Conservation (phyloP, 2,329 filamentous ascomycete genomes). For the Curvularia spicifera region DNA sequence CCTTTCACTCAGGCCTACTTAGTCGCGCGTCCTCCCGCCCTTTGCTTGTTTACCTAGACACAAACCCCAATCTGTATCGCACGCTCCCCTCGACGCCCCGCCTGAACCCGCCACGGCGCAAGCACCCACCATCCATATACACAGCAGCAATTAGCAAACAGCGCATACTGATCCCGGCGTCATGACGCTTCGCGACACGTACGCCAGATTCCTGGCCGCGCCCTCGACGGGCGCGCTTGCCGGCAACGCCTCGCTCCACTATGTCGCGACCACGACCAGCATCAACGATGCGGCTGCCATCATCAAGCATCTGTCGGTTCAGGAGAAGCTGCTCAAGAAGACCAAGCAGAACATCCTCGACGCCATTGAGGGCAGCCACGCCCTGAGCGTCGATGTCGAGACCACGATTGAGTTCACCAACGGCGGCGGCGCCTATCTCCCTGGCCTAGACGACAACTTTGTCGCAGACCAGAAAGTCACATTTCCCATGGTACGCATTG, state of each 20-base stretch:
- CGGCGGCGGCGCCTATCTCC: constrained; percentile 85
- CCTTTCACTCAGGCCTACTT: constrained; percentile 20
- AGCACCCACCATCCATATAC: constrained; percentile 19
- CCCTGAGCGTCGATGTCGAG: constrained; percentile 78
- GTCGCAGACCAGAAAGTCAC: constrained; percentile 79
- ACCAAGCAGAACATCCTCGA: constrained; percentile 79
- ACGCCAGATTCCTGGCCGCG: constrained; percentile 54
- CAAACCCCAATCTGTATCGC: constrained; percentile 11
- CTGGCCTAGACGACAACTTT: constrained; percentile 92
- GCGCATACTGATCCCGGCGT: constrained; percentile 18
- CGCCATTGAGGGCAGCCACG: constrained; percentile 72
- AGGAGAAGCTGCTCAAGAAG: constrained; percentile 79
- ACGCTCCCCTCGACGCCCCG: constrained; percentile 16
- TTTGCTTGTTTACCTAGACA: constrained; percentile 21
- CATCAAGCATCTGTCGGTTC: constrained; percentile 77
- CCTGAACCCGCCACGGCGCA: constrained; percentile 14
- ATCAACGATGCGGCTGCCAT: constrained; percentile 76
- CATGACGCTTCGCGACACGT: constrained; percentile 49
- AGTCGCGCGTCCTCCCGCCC: constrained; percentile 10
- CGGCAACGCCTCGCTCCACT: constrained; percentile 65
- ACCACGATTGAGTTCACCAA: constrained; percentile 81
- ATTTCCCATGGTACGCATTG: constrained; percentile 72
- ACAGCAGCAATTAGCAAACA: constrained; percentile 18
- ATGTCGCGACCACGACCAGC: constrained; percentile 85
- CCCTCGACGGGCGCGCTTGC: constrained; percentile 54